Conservation (phyloP, 331 rosid genomes). For the Arachis monticola region DNA sequence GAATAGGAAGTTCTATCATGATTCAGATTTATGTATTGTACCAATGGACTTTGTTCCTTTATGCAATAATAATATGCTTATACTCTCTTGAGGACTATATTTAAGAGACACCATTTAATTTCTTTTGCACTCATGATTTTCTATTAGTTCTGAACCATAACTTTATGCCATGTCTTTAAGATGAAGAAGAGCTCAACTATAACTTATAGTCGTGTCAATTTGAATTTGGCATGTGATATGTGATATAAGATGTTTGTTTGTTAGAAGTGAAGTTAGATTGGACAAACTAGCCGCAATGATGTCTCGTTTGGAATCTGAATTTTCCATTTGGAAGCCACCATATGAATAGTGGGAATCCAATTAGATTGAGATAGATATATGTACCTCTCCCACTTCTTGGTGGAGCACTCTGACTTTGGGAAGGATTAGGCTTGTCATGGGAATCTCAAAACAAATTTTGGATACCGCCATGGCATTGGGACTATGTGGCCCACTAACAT, state of each 20-base stretch:
- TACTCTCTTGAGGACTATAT: not conserved
- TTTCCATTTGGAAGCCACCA: conserved; percentile 28
- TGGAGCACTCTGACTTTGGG: not conserved
- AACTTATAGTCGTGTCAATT: not conserved
- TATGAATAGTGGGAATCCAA: not conserved
- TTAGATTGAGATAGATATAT: no score
- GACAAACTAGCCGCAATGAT: not conserved
- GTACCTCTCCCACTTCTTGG: not conserved
- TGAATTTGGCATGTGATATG: not conserved
- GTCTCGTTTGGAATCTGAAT: conserved; percentile 8
- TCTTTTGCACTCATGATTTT: conserved; percentile 1
- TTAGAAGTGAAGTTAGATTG: not conserved
- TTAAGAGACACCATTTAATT: not conserved
- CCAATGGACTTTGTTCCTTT: conserved; percentile 8
- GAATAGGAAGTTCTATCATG: no score
- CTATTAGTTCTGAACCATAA: not conserved
- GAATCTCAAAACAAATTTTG: not conserved
- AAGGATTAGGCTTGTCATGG: not conserved
- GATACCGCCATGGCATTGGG: no score
- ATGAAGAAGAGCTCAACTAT: not conserved
- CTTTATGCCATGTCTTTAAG: not conserved
- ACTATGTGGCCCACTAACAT: no score
- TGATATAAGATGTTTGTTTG: not conserved
- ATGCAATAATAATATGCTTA: conserved; percentile 4
- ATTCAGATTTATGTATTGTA: not conserved